phyloP scores from a whole-genome alignment of 1,139 yeast genomes.

The Taphrina flavorubra region DNA sequence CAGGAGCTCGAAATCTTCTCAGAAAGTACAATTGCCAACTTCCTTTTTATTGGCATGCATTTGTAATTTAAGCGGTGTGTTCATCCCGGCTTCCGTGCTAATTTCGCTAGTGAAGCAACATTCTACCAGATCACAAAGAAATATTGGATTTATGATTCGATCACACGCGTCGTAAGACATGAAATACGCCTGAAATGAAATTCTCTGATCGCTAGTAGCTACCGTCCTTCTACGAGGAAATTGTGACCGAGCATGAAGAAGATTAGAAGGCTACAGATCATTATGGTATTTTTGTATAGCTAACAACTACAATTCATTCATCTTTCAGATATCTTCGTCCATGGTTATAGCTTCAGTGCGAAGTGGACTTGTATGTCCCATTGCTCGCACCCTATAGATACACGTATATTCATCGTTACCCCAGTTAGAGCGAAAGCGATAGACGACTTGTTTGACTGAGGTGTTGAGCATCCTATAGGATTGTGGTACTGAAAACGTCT shows the following conservation, averaged over 20 bases:
- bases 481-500: constrained; percentile 50
- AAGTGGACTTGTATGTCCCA: background rate
- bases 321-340: constrained; percentile 21
- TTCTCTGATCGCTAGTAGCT: background rate
- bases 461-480: constrained; percentile 41
- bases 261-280: background rate
- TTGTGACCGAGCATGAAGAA: constrained; percentile 6
- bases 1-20: background rate
- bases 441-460: constrained; percentile 47
- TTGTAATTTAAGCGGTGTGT: background rate
- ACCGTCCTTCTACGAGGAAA: constrained; percentile 21
- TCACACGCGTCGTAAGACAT: constrained; percentile 5
- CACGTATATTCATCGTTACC: constrained; percentile 52
- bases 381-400: constrained; percentile 49
- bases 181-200: background rate
- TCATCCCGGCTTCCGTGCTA: background rate
- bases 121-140: constrained; percentile 4
- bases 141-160: constrained; percentile 20
- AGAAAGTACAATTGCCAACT: background rate
- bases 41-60: constrained; percentile 1
- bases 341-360: background rate
- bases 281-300: background rate
- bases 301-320: background rate
- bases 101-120: constrained; percentile 6
- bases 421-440: constrained; percentile 51